These are phyloP conservation scores for Ophiostoma perfectum DNA, from an alignment of 2,329 filamentous ascomycete species.

Conservation along the genomic window DNA sequence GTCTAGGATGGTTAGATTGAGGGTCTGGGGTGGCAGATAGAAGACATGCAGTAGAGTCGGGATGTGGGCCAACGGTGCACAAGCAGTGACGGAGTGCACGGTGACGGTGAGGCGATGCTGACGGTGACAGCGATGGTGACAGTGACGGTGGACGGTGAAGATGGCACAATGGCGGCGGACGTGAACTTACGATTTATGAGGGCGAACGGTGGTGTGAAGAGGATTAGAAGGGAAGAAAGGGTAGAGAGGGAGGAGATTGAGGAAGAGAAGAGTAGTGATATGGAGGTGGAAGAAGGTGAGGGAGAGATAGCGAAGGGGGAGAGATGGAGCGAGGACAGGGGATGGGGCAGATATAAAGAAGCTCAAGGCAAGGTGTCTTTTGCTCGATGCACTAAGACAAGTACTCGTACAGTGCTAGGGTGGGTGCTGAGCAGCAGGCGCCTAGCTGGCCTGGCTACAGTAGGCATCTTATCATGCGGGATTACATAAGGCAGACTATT, in stretches of 20 bases:
- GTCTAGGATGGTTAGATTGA: neutral
- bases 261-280: constrained; percentile 11
- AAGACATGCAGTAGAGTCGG: neutral
- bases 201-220: no score
- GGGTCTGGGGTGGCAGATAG: neutral
- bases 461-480: neutral
- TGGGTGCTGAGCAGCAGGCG: no score
- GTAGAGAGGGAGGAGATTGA: neutral
- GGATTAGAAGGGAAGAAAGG: neutral
- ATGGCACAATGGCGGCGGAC: neutral
- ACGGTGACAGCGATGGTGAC: neutral
- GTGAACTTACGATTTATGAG: neutral
- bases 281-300: neutral
- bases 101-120: neutral
- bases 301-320: constrained; percentile 12
- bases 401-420: neutral
- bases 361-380: constrained; percentile 23
- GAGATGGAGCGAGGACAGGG: neutral
- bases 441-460: no score
- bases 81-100: neutral
- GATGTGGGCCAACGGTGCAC: neutral
- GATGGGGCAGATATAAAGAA: constrained; percentile 13
- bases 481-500: neutral
- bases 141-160: neutral
- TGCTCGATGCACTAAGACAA: neutral